Evolutionary conservation across 331 rosid genomes (phyloP).

Genomic region (Malus hybrid): DNA sequence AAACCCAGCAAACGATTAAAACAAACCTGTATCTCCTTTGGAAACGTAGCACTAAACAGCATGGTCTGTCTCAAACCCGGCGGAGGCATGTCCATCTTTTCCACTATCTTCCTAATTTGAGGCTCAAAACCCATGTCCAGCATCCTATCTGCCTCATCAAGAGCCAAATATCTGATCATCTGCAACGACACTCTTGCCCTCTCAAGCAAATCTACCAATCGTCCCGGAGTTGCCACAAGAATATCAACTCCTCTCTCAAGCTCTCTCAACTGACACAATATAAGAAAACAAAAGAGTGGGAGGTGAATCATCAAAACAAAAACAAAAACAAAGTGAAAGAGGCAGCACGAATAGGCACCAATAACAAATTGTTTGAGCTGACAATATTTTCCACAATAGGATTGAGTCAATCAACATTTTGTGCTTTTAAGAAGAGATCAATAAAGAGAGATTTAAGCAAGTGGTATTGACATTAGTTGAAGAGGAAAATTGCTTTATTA

Average conservation of each 20-base stretch:
- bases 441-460: background rate
- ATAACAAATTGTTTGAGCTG: background rate
- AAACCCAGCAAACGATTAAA: constrained; percentile 8
- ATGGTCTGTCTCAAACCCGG: constrained; percentile 67
- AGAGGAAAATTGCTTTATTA: background rate
- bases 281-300: constrained; percentile 7
- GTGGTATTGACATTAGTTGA: background rate
- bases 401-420: background rate
- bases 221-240: constrained; percentile 90
- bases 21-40: constrained; percentile 82
- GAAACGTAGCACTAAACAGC: constrained; percentile 85
- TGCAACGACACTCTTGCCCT: constrained; percentile 73
- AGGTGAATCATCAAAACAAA: constrained; percentile 5
- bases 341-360: background rate
- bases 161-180: constrained; percentile 68
- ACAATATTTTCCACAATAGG: background rate
- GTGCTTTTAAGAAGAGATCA: background rate
- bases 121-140: constrained; percentile 97
- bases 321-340: background rate
- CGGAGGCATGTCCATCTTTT: constrained; percentile 88
- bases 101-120: constrained; percentile 80
- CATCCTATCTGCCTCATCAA: constrained; percentile 94
- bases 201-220: constrained; percentile 80
- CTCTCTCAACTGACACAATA: constrained; percentile 52
- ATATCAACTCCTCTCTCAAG: constrained; percentile 90